A percentile compares a stretch with the other conserved stretches of the same genome.
Conservation (phyloP, 108 stramenopile genomes). For the Conticribra weissflogii region DNA sequence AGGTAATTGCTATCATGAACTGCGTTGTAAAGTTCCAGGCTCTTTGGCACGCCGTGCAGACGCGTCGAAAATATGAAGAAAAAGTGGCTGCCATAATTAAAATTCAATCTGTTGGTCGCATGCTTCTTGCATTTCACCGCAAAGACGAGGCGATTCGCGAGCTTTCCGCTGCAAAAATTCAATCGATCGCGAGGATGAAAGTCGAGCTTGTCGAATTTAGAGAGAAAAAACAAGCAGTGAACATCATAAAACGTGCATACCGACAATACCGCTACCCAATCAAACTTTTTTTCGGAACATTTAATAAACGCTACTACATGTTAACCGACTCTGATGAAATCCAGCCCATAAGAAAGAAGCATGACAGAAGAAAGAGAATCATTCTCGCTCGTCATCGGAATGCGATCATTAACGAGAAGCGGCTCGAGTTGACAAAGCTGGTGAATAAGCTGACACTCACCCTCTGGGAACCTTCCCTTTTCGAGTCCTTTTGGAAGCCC, state of each 20-base stretch:
- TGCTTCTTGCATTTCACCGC: constrained; percentile 13
- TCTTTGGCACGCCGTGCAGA: constrained; percentile 15
- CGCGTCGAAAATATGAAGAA: constrained; percentile 19
- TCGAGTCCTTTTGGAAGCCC: constrained; percentile 40
- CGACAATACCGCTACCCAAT: constrained; percentile 46
- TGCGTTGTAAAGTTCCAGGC: constrained; percentile 38
- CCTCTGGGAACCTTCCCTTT: constrained; percentile 46
- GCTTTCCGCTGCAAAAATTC: constrained; percentile 65
- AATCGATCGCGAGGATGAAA: constrained; percentile 65
- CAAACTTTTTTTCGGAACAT: constrained; percentile 40
- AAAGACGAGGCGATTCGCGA: constrained; percentile 22
- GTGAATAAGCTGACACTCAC: constrained; percentile 38
- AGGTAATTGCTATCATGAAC: constrained; percentile 21
- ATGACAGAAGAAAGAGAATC: constrained; percentile 39
- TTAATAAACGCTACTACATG: constrained; percentile 54
- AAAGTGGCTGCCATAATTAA: constrained; percentile 26
- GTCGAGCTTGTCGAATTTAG: constrained; percentile 14
- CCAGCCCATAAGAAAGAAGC: constrained; percentile 21
- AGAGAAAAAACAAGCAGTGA: constrained; percentile 20
- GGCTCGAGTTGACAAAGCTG: constrained; percentile 35
- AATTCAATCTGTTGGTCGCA: constrained; percentile 21
- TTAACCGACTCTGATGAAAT: constrained; percentile 34
- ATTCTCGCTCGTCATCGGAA: constrained; percentile 52
- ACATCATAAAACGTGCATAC: constrained; percentile 42
- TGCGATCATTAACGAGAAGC: constrained; percentile 50